Conservation (phyloP, 306 rosid genomes). For the Purshia tridentata region DNA sequence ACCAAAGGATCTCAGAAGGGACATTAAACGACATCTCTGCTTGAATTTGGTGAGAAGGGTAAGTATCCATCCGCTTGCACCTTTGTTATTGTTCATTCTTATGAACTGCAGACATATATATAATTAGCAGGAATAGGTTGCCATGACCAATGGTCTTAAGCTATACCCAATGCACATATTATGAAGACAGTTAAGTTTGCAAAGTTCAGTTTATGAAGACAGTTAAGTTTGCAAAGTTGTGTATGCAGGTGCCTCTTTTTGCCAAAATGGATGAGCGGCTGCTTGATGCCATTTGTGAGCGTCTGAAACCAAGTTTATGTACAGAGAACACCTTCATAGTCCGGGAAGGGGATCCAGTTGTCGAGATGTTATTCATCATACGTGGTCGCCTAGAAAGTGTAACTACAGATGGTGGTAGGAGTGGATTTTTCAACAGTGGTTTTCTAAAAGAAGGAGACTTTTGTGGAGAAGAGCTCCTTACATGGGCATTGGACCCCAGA, state of each 20-base stretch:
- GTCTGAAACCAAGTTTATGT: conserved; percentile 77
- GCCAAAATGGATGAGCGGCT: conserved; percentile 90
- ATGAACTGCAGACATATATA: too few species aligned
- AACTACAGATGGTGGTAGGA: conserved; percentile 90
- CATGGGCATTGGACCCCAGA: conserved; percentile 92
- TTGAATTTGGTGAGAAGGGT: conserved; percentile 87
- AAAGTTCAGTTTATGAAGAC: too few species aligned
- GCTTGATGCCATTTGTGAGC: conserved; percentile 91
- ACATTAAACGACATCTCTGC: conserved; percentile 60
- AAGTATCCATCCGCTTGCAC: conserved; percentile 30
- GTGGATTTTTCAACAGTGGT: conserved; percentile 92
- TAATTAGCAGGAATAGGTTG: too few species aligned
- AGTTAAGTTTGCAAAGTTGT: too few species aligned
- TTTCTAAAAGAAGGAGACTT: conserved; percentile 73
- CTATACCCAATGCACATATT: too few species aligned
- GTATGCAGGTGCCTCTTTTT: conserved; percentile 79
- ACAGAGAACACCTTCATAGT: conserved; percentile 68
- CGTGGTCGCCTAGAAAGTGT: conserved; percentile 87
- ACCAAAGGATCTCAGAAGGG: conserved; percentile 58
- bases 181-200: not conserved
- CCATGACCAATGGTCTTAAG: too few species aligned
- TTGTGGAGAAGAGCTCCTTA: conserved; percentile 88
- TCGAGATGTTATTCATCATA: conserved; percentile 87
- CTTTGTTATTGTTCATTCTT: not conserved
- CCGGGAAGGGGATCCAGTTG: conserved; percentile 87